Evolutionary conservation across 768 basidiomycete genomes (phyloP), one percentile per base, ranked within the genome.

Genomic region (Collybia mongolica): DNA sequence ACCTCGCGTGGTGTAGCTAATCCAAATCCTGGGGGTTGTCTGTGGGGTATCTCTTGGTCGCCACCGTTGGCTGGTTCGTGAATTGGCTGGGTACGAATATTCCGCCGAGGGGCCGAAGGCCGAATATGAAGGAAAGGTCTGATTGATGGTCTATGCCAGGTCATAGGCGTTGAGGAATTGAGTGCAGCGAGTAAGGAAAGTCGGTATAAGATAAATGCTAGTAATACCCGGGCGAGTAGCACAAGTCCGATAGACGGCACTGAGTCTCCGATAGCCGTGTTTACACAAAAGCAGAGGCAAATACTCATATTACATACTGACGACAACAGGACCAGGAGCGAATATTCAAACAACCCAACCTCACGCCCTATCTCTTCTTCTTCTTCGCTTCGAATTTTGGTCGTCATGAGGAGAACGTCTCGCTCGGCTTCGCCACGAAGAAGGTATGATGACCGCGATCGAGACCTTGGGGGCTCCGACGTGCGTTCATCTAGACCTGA

Each of bases 1-100:
- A 76, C 77, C 67, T 79, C 72, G 53, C 75, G 70, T 39, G 77
- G 77, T 12, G 88, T 91, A 12, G 86, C 83, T 45, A 77, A 54
- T 18, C 80, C 81, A 43, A 75, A 60, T 39, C 77, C 73, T 37
- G 79, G 74, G 19, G 76, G 73, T 48, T 67, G 66, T 29, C 62
- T 57, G 52, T 61, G 60, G n/a, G 70, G 63, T 32, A 55, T 45
- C 42, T 69, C 67, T 19, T 57, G 52, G 28, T 66, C 68, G 32
- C 70, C 69, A 46, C 60, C 50, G 58, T 50, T 57, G 46, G 51
- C 44, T 49, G 71, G 69, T 52, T 82, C 77, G 44, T 73, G 75
- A 11, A 77, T 72, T 8, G 82, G 73, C 61, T 87, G 84, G 14
- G 85, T 86, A 48, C 79, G 79, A 18, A 86, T 55, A 51, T 54